phyloP scores from a whole-genome alignment of 2,329 filamentous ascomycete genomes.

The Penicillium sp. region DNA sequence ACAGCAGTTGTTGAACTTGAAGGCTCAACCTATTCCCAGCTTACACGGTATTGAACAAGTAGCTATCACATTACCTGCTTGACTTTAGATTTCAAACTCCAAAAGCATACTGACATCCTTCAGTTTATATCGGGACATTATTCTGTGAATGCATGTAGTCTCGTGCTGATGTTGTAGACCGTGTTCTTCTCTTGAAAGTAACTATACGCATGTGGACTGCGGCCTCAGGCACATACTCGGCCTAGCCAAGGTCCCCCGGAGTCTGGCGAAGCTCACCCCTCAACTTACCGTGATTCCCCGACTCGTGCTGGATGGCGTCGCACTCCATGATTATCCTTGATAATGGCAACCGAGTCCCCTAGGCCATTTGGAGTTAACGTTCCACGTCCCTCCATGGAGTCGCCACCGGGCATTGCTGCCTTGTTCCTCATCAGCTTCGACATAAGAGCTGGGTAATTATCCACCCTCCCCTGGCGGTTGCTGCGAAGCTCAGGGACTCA shows the following conservation, averaged over 20 bases:
- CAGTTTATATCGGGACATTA: background rate
- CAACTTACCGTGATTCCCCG: conserved; percentile 24
- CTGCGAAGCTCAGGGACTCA: conserved; percentile 6
- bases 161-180: background rate
- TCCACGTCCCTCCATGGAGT: conserved; percentile 32
- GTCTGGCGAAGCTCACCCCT: conserved; percentile 9
- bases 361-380: conserved; percentile 35
- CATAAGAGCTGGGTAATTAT: conserved; percentile 74
- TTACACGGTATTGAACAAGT: too few relatives aligned
- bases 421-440: conserved; percentile 90
- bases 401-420: conserved; percentile 60
- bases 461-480: conserved; percentile 1
- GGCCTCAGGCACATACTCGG: conserved; percentile 11
- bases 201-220: background rate
- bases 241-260: conserved; percentile 8
- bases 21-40: too few relatives aligned
- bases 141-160: background rate
- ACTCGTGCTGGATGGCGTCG: conserved; percentile 18
- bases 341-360: conserved; percentile 31
- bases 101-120: too few relatives aligned
- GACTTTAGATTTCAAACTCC: too few relatives aligned
- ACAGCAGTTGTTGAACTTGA: too few relatives aligned
- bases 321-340: conserved; percentile 8
- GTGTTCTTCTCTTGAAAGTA: background rate
- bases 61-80: too few relatives aligned